These are phyloP conservation scores for Phycomyces nitens DNA, from an alignment of 192 early-diverging fungal genomes.

Conservation along the genomic window DNA sequence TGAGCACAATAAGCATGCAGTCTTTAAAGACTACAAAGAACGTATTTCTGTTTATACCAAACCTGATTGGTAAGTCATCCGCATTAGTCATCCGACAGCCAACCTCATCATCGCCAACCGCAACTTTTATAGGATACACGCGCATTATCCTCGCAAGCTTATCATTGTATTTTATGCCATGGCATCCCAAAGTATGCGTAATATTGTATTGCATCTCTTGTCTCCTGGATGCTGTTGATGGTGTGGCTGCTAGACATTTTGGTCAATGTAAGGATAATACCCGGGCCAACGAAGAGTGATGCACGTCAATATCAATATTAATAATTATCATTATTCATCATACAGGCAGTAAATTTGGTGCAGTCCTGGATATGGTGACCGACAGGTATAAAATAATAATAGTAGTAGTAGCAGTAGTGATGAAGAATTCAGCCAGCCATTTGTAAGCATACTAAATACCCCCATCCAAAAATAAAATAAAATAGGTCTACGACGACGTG, in stretches of 20 bases:
- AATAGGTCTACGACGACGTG: conserved; percentile 85
- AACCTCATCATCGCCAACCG: neutral
- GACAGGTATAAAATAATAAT: conserved; percentile 60
- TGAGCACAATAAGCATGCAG: neutral
- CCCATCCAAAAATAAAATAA: too few species aligned
- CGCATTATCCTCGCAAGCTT: conserved; percentile 74
- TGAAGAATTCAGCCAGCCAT: neutral
- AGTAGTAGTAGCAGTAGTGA: neutral
- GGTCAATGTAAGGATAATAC: conserved; percentile 74
- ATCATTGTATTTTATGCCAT: conserved; percentile 77
- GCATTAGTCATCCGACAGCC: neutral
- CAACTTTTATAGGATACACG: conserved; percentile 62
- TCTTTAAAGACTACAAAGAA: conserved; percentile 35
- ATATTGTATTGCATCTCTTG: conserved; percentile 82
- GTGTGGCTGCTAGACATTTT: conserved; percentile 89
- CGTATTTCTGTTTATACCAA: conserved; percentile 77
- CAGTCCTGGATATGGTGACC: conserved; percentile 98
- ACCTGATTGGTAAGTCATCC: conserved; percentile 61
- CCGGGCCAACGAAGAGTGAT: neutral
- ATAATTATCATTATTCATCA: too few species aligned
- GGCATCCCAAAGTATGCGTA: conserved; percentile 69
- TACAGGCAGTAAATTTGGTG: conserved; percentile 85
- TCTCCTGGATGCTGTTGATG: conserved; percentile 92
- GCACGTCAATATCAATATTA: neutral
- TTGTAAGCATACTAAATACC: conserved; percentile 3